phyloP scores from a whole-genome alignment of 805 yeast species.

The Schwanniomyces occidentalis region DNA sequence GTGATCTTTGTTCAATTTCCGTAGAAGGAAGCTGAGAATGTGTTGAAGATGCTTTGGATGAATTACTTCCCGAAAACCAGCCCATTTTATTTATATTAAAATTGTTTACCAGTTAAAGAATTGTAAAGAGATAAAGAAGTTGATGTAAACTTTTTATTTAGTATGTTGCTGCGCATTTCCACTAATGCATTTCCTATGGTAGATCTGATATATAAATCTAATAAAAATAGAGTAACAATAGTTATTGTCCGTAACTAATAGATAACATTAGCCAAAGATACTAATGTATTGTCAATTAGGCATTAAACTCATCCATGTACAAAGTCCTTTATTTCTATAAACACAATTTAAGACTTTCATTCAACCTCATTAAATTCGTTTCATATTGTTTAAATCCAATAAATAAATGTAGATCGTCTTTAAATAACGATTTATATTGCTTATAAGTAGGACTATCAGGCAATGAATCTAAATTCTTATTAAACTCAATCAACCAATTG shows the following conservation, averaged over 20 bases:
- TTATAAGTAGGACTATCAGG: conserved; percentile 5
- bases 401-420: conserved; percentile 5
- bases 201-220: no score
- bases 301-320: no score
- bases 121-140: no score
- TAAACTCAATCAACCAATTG: conserved; percentile 20
- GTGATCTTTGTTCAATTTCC: conserved; percentile 29
- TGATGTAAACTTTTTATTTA: no score
- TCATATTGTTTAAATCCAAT: conserved; percentile 27
- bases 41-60: conserved; percentile 6
- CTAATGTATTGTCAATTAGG: no score
- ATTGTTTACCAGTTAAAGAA: no score
- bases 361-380: conserved; percentile 25
- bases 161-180: no score
- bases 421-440: conserved; percentile 6
- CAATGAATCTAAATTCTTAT: conserved; percentile 5
- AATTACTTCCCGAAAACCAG: conserved; percentile 15
- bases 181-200: no score
- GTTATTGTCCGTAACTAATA: no score
- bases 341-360: conserved; percentile 27
- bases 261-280: no score
- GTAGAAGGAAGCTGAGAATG: conserved; percentile 5
- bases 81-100: conserved; percentile 16
- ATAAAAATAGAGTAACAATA: no score
- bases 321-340: no score